phyloP scores from a whole-genome alignment of 2,329 filamentous ascomycete species.

The Fusarium phyllophilum region DNA sequence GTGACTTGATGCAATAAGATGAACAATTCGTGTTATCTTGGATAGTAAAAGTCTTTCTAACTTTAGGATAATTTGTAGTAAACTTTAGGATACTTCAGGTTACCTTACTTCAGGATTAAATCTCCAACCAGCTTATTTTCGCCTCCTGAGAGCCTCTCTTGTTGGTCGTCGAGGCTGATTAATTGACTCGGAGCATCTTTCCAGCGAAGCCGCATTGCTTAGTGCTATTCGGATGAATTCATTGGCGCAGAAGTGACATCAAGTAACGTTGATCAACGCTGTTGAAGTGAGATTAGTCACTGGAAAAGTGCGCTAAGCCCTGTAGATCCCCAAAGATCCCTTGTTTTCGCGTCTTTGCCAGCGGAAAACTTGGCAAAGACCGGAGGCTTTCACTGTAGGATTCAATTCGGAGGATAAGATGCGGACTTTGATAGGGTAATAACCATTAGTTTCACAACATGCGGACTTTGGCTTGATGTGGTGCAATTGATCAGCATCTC shows the following conservation, averaged over 20 bases:
- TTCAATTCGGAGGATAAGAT: background rate
- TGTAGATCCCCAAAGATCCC: background rate
- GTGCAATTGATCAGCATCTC: background rate
- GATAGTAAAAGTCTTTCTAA: background rate
- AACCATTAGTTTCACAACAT: no score
- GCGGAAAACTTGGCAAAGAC: background rate
- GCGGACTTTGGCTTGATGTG: background rate
- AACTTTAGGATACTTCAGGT: background rate
- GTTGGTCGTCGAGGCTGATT: background rate
- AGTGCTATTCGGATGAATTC: background rate
- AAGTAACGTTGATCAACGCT: conserved; percentile 19
- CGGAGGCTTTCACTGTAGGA: background rate
- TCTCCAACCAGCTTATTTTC: background rate
- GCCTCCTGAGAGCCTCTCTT: background rate
- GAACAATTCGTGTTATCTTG: background rate
- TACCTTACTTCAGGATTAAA: background rate
- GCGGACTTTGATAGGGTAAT: background rate
- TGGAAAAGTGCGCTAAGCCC: conserved; percentile 2
- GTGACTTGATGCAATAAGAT: background rate
- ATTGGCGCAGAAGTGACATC: background rate
- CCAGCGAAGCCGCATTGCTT: background rate
- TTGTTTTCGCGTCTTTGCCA: background rate
- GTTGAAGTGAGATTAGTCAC: background rate
- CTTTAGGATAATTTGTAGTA: background rate
- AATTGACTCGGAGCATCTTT: conserved; percentile 19